Evolutionary conservation across 495 filamentous ascomycete genomes (phyloP).

Genomic region (Penicillium steckii): DNA sequence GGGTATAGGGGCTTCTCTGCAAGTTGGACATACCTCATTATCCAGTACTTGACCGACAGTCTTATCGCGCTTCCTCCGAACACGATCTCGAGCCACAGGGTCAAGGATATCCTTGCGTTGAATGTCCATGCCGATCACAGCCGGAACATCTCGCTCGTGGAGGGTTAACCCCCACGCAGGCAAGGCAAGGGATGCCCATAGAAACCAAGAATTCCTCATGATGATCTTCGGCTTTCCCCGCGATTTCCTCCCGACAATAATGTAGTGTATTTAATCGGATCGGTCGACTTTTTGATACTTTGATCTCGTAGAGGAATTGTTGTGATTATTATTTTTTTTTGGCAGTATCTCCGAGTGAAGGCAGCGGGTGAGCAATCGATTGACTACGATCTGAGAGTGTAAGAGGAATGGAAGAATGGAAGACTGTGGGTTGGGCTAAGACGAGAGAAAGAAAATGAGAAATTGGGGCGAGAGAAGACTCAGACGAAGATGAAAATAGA

Average conservation of each 20-base stretch:
- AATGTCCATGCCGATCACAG: conserved; percentile 39
- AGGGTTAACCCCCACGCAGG: conserved; percentile 26
- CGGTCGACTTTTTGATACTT: background rate
- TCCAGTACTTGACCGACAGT: conserved; percentile 29
- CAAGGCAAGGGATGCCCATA: conserved; percentile 19
- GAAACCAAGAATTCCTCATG: conserved; percentile 22
- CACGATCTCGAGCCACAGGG: conserved; percentile 32
- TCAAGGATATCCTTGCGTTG: conserved; percentile 34
- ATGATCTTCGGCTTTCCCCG: background rate
- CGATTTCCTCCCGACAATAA: background rate
- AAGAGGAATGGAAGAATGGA: background rate
- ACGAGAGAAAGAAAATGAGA: background rate
- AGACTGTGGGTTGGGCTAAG: background rate
- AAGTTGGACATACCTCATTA: conserved; percentile 37
- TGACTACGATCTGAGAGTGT: too few species aligned
- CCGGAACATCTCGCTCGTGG: conserved; percentile 31
- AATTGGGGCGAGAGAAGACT: background rate
- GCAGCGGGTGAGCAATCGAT: too few species aligned
- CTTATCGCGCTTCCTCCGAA: conserved; percentile 35
- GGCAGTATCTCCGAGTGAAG: too few species aligned
- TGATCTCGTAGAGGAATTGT: too few species aligned
- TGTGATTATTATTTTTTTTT: too few species aligned
- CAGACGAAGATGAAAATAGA: background rate
- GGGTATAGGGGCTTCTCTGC: background rate
- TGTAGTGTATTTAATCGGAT: background rate